Percentiles rank a stretch among this genome's conserved stretches.
phyloP scores from a whole-genome alignment of 2,329 filamentous ascomycete species.

The Aspergillus fumigatiaffinis region DNA sequence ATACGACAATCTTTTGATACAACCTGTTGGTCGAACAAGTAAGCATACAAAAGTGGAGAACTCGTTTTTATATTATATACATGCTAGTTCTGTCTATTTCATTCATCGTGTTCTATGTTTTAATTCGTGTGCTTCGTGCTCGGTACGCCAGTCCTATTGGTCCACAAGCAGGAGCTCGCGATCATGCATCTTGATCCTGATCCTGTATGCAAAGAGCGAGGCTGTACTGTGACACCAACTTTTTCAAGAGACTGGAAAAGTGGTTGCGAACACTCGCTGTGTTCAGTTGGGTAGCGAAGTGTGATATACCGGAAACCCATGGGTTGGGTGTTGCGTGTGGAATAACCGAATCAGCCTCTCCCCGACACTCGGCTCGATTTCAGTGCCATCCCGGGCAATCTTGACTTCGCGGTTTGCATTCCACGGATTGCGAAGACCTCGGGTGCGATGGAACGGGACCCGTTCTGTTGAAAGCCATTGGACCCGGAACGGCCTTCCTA shows the following conservation, averaged over 20 bases:
- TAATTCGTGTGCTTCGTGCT: background rate
- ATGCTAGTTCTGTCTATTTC: background rate
- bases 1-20: too few species aligned
- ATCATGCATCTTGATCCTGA: background rate
- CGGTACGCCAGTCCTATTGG: background rate
- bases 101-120: background rate
- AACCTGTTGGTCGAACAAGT: too few species aligned
- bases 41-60: background rate
- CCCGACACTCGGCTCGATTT: conserved; percentile 80
- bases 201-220: background rate
- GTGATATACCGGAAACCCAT: background rate
- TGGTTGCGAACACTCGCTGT: background rate
- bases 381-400: conserved; percentile 90
- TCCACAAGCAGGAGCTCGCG: background rate
- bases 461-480: conserved; percentile 83
- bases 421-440: conserved; percentile 87
- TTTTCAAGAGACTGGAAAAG: background rate
- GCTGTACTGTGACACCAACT: background rate
- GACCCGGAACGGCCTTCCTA: conserved; percentile 87
- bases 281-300: background rate
- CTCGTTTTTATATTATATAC: background rate
- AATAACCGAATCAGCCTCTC: conserved; percentile 75
- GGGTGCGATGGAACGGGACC: conserved; percentile 82
- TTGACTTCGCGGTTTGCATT: conserved; percentile 95
- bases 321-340: conserved; percentile 45